Base-by-base conservation (phyloP, 2,329 filamentous ascomycete genomes). In the Lasiodiplodia hormozganensis region DNA sequence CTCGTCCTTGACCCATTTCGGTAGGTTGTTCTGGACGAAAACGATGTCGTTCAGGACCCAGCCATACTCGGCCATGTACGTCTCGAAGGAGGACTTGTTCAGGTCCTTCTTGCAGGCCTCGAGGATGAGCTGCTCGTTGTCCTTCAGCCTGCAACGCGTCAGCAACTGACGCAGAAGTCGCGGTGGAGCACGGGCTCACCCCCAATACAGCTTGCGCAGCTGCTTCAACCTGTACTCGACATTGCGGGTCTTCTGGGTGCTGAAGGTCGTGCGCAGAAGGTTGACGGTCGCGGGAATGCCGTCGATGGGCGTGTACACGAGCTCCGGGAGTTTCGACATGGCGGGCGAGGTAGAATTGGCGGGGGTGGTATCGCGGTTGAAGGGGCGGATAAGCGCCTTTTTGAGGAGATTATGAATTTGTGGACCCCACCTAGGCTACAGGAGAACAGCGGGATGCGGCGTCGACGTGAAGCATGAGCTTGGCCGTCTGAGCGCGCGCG, bases 171-270 rank as follows among this genome's bases (percentile, higher is more conserved):
- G 65, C 25, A 60, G 49, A 28, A 12, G 38, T 23, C 16, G 49
- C 40, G 28, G 18, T 36, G 49, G 11, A 16, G 43, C n/a, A 23
- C 7, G 28, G 2, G 56, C 80, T 80, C 73, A 86, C 84, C 88
- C 94, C 96, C 96, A 98, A 85, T 97, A 98, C 68, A 98, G 89
- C 86, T 94, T 95, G 74, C 94, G 91, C 70, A 99, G 88, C 85
- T 98, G 96, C 67, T 88, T 85, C 71, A 94, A 85, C 71, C 96
- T 90, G 83, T 91, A 98, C 75, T 92, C 87, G 70, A 97, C 78
- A 67, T 92, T 87, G 77, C 93, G 93, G 53, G 94, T 97, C 82
- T 90, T 92, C 79, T 94, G 90, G 21, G 92, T 87, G 73, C 86
- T 85, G 82, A 93, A 98, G n/a, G 90, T 89, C 64, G 85, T 81